Evolutionary conservation across 805 yeast species (phyloP), one percentile per base, ranked within the genome.

Genomic region (Schwanniomyces yamadae): DNA sequence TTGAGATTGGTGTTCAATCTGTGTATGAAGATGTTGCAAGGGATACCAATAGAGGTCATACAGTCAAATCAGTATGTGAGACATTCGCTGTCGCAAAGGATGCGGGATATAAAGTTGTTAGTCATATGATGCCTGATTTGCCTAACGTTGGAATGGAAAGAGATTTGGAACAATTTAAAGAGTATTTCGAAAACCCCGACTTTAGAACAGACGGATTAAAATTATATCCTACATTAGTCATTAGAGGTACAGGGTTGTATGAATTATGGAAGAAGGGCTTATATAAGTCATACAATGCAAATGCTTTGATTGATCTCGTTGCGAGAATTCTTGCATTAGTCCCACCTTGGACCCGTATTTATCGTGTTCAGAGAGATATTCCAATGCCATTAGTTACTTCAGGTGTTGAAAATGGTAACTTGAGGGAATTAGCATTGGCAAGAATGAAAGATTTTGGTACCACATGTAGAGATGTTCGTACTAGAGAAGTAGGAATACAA

Each of bases 41-140:
- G 57, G 99, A 93, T 61, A 89, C 99, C 3, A 93, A 93, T 59
- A 79, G 99, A 63, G 99, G 99, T 3, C 99, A 93, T 55, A 93
- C 99, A 0, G 99, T 93, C 15, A 84, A 82, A 58, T 80, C 98
- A 2, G 99, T 93, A 7, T 86, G 96, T 62, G 95, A 91, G 55
- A 93, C 98, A 0, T 93, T 93, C 68, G 86, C 87, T 1, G 78
- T 84, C 30, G 95, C 98, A n/a, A 93, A 93, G 58, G 99, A 93
- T 62, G 91, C 99, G 1, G 99, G 99, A 10, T 93, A 90, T 63
- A 93, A 93, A 59, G 95, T 93, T 36, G 99, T 93, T 16, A 82
- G 95, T 46, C 99, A 93, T 66, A 93, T 93, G 99, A 93, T 93
- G 99, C 99, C 99, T 11, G 99, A 93, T 69, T 72, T 93, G 52